Conservation (phyloP, 176 grass and related monocot genomes). For the Thalia dealbata region DNA sequence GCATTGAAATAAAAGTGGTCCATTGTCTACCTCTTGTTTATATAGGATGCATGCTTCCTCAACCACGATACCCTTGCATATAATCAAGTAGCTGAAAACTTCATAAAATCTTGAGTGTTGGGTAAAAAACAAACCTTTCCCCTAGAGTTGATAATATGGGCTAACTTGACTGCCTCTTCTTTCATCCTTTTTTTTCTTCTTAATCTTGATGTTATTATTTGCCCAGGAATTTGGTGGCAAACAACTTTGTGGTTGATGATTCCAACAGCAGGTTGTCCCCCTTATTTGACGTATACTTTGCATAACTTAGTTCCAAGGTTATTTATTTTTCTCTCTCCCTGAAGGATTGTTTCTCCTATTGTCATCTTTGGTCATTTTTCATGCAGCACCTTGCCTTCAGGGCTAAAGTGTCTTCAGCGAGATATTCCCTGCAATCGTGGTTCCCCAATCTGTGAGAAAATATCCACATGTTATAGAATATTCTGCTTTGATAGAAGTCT, state of each 20-base stretch:
- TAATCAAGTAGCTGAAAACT: background rate
- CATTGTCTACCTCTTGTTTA: too few species aligned
- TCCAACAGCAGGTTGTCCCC: background rate
- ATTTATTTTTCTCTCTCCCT: background rate
- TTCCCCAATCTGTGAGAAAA: constrained; percentile 2
- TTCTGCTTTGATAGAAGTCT: background rate
- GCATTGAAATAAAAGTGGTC: too few species aligned
- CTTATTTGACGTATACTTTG: background rate
- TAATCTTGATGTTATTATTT: background rate
- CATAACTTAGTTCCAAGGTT: background rate
- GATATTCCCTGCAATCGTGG: background rate
- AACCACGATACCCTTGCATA: too few species aligned
- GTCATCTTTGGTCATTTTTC: background rate
- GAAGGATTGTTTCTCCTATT: background rate
- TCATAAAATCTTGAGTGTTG: background rate
- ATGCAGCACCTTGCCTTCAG: constrained; percentile 1
- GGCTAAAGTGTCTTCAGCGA: constrained; percentile 2
- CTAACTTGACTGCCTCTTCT: background rate
- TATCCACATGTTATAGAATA: background rate
- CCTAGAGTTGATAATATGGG: background rate
- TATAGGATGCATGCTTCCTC: too few species aligned
- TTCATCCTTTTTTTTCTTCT: background rate
- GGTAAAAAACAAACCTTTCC: background rate
- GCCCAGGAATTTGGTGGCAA: constrained; percentile 4
- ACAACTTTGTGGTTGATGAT: constrained; percentile 9